These are phyloP conservation scores for Flaveria linearis DNA, from an alignment of 129 eudicot species.

Conservation along the genomic window DNA sequence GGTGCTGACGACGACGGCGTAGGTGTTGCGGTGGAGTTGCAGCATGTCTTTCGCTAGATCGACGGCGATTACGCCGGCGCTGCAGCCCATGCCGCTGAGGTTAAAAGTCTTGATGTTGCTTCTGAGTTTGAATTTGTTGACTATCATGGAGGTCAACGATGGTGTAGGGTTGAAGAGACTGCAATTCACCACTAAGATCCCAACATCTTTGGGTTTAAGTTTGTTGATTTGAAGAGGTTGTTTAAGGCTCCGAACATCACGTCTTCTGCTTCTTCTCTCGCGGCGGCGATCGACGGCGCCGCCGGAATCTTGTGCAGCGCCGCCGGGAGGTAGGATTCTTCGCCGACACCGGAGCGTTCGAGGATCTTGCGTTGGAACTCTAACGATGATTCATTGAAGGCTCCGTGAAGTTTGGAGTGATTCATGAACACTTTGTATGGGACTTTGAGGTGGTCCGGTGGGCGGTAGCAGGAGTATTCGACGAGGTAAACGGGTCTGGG, in stretches of 20 bases:
- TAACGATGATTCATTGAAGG: constrained; percentile 20
- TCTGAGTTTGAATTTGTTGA: constrained; percentile 48
- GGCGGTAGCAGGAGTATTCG: constrained; percentile 50
- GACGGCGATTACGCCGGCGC: constrained; percentile 54
- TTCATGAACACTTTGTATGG: constrained; percentile 36
- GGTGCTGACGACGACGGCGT: constrained; percentile 59
- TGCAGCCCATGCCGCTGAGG: constrained; percentile 72
- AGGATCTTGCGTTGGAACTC: constrained; percentile 37
- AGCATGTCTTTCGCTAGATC: constrained; percentile 59
- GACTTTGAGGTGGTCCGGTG: constrained; percentile 36
- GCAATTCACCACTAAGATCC: constrained; percentile 54
- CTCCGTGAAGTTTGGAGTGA: constrained; percentile 33
- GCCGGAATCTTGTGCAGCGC: constrained; percentile 47
- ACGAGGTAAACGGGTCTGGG: constrained; percentile 45
- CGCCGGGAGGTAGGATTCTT: constrained; percentile 46
- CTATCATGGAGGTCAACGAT: constrained; percentile 47
- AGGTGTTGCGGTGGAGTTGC: constrained; percentile 47
- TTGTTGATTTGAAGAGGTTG: constrained; percentile 37
- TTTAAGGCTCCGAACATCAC: constrained; percentile 49
- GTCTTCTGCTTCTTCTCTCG: constrained; percentile 42
- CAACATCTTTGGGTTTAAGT: constrained; percentile 42
- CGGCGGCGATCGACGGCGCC: constrained; percentile 28
- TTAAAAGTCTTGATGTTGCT: constrained; percentile 44
- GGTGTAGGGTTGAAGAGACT: constrained; percentile 58
- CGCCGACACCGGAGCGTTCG: constrained; percentile 48